These are phyloP conservation scores for Colletotrichum cereale DNA, from an alignment of 2,329 filamentous ascomycete species.

Conservation along the genomic window DNA sequence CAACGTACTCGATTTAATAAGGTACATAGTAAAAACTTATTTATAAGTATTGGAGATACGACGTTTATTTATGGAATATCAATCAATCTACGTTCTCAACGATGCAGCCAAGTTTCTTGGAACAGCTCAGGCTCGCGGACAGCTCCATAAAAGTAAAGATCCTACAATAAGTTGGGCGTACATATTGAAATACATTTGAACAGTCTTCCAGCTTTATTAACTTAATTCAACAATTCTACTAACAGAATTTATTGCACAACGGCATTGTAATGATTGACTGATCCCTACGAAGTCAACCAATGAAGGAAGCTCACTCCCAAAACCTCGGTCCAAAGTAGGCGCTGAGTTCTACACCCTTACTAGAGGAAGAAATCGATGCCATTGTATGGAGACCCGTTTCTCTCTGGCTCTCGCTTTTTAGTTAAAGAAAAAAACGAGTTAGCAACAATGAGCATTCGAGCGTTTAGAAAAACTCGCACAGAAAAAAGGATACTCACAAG, in stretches of 20 bases:
- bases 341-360: conserved; percentile 14
- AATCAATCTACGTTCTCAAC: neutral
- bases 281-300: neutral
- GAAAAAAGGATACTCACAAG: conserved; percentile 24
- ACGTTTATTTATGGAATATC: neutral
- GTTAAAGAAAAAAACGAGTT: neutral
- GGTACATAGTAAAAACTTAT: no score
- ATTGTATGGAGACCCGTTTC: conserved; percentile 22
- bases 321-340: conserved; percentile 28
- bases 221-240: no score
- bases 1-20: no score
- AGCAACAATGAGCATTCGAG: neutral
- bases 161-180: neutral
- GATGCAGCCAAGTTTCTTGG: neutral
- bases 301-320: conserved; percentile 14
- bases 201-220: neutral
- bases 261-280: neutral
- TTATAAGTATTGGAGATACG: neutral
- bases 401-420: neutral
- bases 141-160: neutral
- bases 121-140: neutral
- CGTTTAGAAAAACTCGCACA: no score
- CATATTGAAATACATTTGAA: no score
- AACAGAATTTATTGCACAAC: neutral
- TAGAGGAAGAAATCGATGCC: conserved; percentile 18